phyloP scores from a whole-genome alignment of 1,284 basidiomycete species.

The Polyporus tsugae region DNA sequence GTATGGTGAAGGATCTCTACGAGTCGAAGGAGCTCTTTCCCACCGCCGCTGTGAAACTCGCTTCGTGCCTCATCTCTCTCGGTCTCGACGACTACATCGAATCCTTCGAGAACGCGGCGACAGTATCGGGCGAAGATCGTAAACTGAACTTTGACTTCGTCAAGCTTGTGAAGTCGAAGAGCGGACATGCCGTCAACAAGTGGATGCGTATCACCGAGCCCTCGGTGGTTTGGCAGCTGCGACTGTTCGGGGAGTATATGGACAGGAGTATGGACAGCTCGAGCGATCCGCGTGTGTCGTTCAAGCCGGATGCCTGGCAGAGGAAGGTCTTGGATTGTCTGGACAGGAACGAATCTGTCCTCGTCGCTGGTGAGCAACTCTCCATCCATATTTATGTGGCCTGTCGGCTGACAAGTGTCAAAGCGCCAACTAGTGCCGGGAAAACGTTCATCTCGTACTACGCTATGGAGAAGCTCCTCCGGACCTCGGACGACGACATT shows the following conservation, averaged over 20 bases:
- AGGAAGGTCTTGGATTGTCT: slow-evolving; percentile 69
- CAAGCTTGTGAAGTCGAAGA: slow-evolving; percentile 59
- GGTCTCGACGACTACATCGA: slow-evolving; percentile 54
- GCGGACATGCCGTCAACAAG: slow-evolving; percentile 47
- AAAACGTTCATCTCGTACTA: slow-evolving; percentile 83
- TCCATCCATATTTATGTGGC: neutral
- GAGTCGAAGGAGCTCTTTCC: slow-evolving; percentile 48
- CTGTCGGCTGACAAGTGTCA: neutral
- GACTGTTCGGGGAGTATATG: slow-evolving; percentile 76
- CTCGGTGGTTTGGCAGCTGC: slow-evolving; percentile 69
- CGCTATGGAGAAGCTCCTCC: slow-evolving; percentile 74
- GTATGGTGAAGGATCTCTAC: slow-evolving; percentile 53
- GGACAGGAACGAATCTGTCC: slow-evolving; percentile 63
- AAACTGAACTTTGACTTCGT: slow-evolving; percentile 61
- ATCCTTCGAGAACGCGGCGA: slow-evolving; percentile 34
- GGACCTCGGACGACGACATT: slow-evolving; percentile 67
- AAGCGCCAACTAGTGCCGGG: slow-evolving; percentile 73
- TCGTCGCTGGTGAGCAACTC: slow-evolving; percentile 65
- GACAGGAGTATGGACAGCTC: slow-evolving; percentile 73
- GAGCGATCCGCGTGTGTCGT: slow-evolving; percentile 63
- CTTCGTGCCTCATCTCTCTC: slow-evolving; percentile 50
- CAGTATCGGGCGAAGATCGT: slow-evolving; percentile 43
- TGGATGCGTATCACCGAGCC: slow-evolving; percentile 67
- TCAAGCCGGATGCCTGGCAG: slow-evolving; percentile 78
- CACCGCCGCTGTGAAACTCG: slow-evolving; percentile 48